Conservation (phyloP, 305 asterid genomes). For the Fraxinus velutina region DNA sequence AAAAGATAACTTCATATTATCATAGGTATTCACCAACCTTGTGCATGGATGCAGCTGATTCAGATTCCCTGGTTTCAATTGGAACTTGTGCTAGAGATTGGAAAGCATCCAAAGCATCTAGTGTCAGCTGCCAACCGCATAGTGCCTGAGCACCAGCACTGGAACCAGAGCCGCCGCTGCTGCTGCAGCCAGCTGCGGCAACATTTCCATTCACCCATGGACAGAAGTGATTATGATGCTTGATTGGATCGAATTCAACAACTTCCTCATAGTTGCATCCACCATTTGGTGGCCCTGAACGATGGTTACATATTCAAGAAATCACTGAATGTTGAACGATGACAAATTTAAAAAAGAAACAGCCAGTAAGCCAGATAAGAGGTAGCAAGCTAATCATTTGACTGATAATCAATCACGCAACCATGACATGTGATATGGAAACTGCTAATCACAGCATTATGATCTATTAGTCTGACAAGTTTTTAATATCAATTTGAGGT, state of each 20-base stretch:
- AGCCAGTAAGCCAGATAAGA: constrained; percentile 1
- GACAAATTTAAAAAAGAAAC: constrained; percentile 17
- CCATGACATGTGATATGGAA: constrained; percentile 8
- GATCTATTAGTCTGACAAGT: background rate
- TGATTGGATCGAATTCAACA: constrained; percentile 89
- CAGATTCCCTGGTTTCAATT: constrained; percentile 84
- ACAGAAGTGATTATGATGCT: constrained; percentile 85
- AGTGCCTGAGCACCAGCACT: constrained; percentile 71
- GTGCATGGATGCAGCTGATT: constrained; percentile 94
- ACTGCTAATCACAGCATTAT: constrained; percentile 11
- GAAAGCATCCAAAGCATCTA: constrained; percentile 91
- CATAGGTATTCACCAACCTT: constrained; percentile 53
- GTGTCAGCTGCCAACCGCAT: constrained; percentile 96
- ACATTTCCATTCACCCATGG: constrained; percentile 99
- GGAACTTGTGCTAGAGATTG: constrained; percentile 85
- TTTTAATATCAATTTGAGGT: background rate
- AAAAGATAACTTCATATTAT: background rate
- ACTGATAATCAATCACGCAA: constrained; percentile 5
- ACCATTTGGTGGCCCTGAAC: constrained; percentile 79
- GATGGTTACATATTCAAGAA: constrained; percentile 23
- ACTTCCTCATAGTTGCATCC: constrained; percentile 88
- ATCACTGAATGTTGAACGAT: constrained; percentile 9
- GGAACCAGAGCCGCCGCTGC: constrained; percentile 73
- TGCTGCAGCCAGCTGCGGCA: constrained; percentile 94
- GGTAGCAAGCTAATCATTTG: constrained; percentile 10